A percentile compares a stretch with the other conserved stretches of the same genome.
Conservation (phyloP, 371 early-diverging fungal genomes). For the Mucor plumbeus region DNA sequence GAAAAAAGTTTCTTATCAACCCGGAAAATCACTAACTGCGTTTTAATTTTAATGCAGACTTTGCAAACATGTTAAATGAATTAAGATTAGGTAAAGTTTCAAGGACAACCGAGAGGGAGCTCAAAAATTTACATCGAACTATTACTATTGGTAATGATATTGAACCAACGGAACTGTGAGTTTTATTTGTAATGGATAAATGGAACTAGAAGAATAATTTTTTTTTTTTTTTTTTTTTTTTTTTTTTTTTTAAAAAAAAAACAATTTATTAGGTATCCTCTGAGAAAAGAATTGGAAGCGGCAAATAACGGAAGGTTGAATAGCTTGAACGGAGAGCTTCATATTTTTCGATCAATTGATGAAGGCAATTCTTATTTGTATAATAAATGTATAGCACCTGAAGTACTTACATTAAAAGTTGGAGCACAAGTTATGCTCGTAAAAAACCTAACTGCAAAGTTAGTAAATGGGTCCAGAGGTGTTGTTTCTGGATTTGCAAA, state of each 20-base stretch:
- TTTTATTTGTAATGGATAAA: neutral
- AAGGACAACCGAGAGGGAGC: slow-evolving; percentile 42
- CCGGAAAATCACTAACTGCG: neutral
- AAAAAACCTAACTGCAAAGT: slow-evolving; percentile 68
- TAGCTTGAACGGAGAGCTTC: slow-evolving; percentile 49
- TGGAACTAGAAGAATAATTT: neutral
- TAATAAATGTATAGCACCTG: slow-evolving; percentile 59
- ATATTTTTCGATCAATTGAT: slow-evolving; percentile 42
- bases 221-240: too few species aligned
- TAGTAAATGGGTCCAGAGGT: slow-evolving; percentile 91
- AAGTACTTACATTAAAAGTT: slow-evolving; percentile 66
- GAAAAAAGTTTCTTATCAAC: neutral
- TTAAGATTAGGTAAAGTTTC: slow-evolving; percentile 68
- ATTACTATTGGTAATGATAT: slow-evolving; percentile 63
- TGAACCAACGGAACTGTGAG: slow-evolving; percentile 81
- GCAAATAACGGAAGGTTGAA: slow-evolving; percentile 67
- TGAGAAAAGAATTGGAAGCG: slow-evolving; percentile 72
- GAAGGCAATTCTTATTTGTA: slow-evolving; percentile 46
- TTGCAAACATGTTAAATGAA: slow-evolving; percentile 70
- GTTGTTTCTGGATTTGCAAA: slow-evolving; percentile 62
- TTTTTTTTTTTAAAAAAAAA: slow-evolving; percentile 16
- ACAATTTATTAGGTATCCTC: slow-evolving; percentile 41
- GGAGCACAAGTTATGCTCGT: slow-evolving; percentile 90
- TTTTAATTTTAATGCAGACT: slow-evolving; percentile 30
- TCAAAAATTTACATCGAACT: slow-evolving; percentile 59